Base-by-base conservation (phyloP, 1,284 basidiomycete species). In the Peniophora sp. region DNA sequence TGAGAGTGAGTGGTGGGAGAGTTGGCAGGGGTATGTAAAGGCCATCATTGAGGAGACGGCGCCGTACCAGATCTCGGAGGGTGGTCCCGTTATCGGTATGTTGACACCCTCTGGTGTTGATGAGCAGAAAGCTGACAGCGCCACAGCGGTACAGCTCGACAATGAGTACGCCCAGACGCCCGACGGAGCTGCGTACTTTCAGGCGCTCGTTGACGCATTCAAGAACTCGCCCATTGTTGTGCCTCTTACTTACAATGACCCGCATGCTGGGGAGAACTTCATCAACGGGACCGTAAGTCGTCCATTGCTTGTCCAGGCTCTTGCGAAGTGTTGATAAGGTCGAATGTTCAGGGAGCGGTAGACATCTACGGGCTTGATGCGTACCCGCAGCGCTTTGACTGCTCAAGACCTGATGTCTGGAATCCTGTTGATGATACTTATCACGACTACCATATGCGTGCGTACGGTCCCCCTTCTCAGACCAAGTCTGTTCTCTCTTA, bases 371-470 rank as follows among this genome's bases (percentile, higher is more conserved):
- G 70, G 32, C 57, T 81, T 55, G 83, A 89, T 61, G 75, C 78
- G 1, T 88, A 89, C 59, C 85, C 83, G 14, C 81, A 85, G 67
- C 71, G 77, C 3, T 89, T 86, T 59, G 84, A 89, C 61, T 89
- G 86, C 65, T 83, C 83, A 1, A 71, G 80, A 54, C 83, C 85
- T 1, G 63, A 69, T 0, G 61, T 62, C 0, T 89, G 85, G 85
- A 73, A 64, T 2, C 73, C 74, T 1, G 76, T 86, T n/a, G 67
- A 68, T 0, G 75, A 72, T 1, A 77, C 73, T 55, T 84, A 84
- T 58, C 74, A 80, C 35, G 62, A 70, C 17, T 85, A 85, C 55
- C 83, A 86, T 59, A 64, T 64, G 35, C 54, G 55, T 57, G 48
- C 47, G 50, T n/a, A 24, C 35, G 17, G 44, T 14, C 12, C 9